Evolutionary conservation across 2,329 filamentous ascomycete genomes (phyloP), one percentile per base, ranked within the genome.

Genomic region (Emergomyces orientalis): DNA sequence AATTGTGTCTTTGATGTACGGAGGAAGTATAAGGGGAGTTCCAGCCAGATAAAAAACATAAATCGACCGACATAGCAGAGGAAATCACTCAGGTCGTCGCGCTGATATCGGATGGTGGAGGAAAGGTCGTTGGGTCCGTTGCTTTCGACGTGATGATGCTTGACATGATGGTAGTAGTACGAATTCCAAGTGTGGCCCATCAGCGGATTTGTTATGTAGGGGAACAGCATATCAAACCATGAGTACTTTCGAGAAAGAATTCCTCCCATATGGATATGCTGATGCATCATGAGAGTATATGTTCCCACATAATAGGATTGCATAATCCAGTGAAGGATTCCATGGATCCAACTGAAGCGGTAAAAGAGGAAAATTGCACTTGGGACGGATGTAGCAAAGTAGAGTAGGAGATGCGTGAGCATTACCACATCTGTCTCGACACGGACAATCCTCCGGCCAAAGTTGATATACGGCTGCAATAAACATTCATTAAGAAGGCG

Each of bases 151-250:
- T 93, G 89, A 71, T 93, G 89, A 71, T 91, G 88, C 78, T 93
- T 93, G 71, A 92, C 88, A 70, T 93, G 89, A 71, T 93, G 89
- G 71, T 91, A 92, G 72, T 83, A 93, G 76, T 93, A 93, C 1
- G 86, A 87, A 75, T 93, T 90, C 88, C 88, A 91, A 0, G 89
- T 91, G 70, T 93, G 89, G 13, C 89, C 89, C 83, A 91, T 88
- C 63, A 93, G 75, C 0, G 89, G 89, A 67, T 91, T 88, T 13
- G 85, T 78, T 49, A 92, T 73, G 71, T 91, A 93, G 0, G 89
- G 89, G 68, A 91, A 92, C 1, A 81, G 60, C 6, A 75, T 71
- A 70, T 93, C 89, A 63, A 92, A 74, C 37, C 81, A 69, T 41
- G 76, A 75, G 61, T 81, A 83, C 8, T 76, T 72, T 68, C 82